phyloP scores from a whole-genome alignment of 1,284 basidiomycete genomes.

The Pseudozyma flocculosa region DNA sequence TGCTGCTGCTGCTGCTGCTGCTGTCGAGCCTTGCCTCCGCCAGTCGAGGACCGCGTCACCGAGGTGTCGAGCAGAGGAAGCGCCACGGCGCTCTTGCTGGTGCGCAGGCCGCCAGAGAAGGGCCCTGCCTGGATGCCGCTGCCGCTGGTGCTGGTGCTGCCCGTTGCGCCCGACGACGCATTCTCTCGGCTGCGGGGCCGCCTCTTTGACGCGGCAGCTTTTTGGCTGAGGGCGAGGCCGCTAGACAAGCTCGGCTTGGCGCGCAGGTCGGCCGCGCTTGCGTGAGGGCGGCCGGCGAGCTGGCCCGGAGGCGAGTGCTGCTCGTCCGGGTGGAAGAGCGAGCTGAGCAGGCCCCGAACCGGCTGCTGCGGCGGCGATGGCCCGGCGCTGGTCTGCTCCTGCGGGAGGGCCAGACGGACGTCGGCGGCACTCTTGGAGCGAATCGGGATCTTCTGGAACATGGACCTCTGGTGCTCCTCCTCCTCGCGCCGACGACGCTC shows the following conservation, averaged over 20 bases:
- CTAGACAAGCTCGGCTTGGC: constrained; percentile 13
- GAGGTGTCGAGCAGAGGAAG: constrained; percentile 62
- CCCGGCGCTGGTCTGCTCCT: constrained; percentile 9
- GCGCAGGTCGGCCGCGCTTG: constrained; percentile 45
- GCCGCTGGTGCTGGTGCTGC: constrained; percentile 21
- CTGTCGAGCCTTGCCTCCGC: constrained; percentile 13
- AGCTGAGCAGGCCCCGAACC: constrained; percentile 51
- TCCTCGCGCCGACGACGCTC: constrained; percentile 63
- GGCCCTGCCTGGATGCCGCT: constrained; percentile 17
- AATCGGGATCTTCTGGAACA: constrained; percentile 75
- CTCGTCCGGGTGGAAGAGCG: constrained; percentile 53
- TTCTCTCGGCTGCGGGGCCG: too few relatives aligned
- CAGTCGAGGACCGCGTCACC: constrained; percentile 59
- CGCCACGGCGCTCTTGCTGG: constrained; percentile 69
- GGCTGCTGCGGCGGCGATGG: constrained; percentile 22
- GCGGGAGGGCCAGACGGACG: constrained; percentile 20
- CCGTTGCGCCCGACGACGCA: too few relatives aligned
- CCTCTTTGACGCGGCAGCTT: too few relatives aligned
- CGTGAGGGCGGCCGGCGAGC: constrained; percentile 43
- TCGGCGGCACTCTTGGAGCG: constrained; percentile 53
- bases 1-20: constrained; percentile 5
- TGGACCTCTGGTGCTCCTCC: constrained; percentile 69
- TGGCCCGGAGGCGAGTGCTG: constrained; percentile 47
- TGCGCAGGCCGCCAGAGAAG: constrained; percentile 59
- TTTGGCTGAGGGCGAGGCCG: constrained; percentile 1